Evolutionary conservation across 495 filamentous ascomycete species (phyloP).

Genomic region (Chlorociboria aeruginascens): DNA sequence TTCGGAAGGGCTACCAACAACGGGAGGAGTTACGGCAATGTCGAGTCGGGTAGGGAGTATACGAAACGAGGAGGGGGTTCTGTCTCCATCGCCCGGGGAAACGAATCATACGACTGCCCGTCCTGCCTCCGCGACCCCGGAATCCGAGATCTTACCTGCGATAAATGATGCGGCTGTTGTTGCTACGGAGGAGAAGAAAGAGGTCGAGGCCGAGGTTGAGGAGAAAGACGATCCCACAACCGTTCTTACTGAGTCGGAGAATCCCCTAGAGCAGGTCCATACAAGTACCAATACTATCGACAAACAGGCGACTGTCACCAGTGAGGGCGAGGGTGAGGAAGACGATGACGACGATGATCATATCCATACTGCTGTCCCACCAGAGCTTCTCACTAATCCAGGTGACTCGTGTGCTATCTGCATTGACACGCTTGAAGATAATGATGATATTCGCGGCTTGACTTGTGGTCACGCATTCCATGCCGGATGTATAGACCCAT

Average conservation of each 20-base stretch:
- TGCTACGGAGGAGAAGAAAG: constrained; percentile 1
- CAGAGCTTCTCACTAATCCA: constrained; percentile 72
- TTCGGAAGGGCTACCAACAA: constrained; percentile 67
- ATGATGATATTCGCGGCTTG: constrained; percentile 89
- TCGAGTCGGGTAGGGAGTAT: constrained; percentile 57
- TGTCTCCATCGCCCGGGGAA: constrained; percentile 15
- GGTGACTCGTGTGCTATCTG: constrained; percentile 97
- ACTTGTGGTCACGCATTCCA: constrained; percentile 97
- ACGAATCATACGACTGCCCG: constrained; percentile 15
- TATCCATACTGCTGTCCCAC: constrained; percentile 68
- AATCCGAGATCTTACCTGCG: constrained; percentile 4
- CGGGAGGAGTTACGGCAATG: constrained; percentile 74
- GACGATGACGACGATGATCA: constrained; percentile 78
- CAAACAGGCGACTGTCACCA: constrained; percentile 13
- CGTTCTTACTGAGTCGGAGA: too few relatives aligned
- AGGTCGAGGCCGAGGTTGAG: constrained; percentile 6
- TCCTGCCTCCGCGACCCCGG: constrained; percentile 11
- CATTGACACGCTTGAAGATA: constrained; percentile 83
- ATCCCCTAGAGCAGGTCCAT: constrained; percentile 8
- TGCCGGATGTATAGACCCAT: constrained; percentile 85
- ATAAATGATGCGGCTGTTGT: constrained; percentile 2
- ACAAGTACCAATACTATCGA: constrained; percentile 13
- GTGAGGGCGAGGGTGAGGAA: constrained; percentile 30
- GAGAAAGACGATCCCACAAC: neutral
- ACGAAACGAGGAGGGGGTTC: constrained; percentile 45